phyloP scores from a whole-genome alignment of 805 yeast genomes.

The Cyberlindnera misumaiensis region DNA sequence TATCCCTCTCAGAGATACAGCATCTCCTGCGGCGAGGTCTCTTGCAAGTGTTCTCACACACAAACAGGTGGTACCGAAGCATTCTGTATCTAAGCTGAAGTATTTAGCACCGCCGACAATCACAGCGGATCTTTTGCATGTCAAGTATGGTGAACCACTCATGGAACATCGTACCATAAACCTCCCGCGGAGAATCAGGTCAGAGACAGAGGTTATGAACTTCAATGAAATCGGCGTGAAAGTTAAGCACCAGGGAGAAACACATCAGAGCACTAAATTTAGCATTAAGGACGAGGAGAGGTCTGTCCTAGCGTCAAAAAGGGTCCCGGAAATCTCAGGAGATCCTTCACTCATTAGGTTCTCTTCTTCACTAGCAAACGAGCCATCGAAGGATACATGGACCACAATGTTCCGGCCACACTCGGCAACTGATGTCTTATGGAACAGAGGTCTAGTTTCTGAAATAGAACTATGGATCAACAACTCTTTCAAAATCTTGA shows the following conservation, averaged over 20 bases:
- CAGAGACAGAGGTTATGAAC: background rate
- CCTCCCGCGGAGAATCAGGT: background rate
- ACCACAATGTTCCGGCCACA: slow-evolving; percentile 25
- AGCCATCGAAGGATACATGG: slow-evolving; percentile 21
- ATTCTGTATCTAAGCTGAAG: slow-evolving; percentile 18
- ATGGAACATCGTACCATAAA: slow-evolving; percentile 4
- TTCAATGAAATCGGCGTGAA: slow-evolving; percentile 1
- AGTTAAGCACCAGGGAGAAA: background rate
- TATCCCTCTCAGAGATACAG: background rate
- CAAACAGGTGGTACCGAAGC: slow-evolving; percentile 4
- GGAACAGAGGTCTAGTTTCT: slow-evolving; percentile 18
- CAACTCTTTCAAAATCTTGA: slow-evolving; percentile 28
- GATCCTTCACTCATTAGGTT: slow-evolving; percentile 3
- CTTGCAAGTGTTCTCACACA: slow-evolving; percentile 7
- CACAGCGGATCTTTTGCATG: slow-evolving; percentile 11
- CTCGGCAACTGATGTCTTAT: slow-evolving; percentile 24
- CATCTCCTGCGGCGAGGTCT: slow-evolving; percentile 5
- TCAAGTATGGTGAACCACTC: slow-evolving; percentile 4
- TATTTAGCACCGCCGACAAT: slow-evolving; percentile 11
- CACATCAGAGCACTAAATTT: background rate
- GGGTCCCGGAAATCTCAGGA: slow-evolving; percentile 1
- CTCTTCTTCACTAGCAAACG: background rate
- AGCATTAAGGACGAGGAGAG: slow-evolving; percentile 1
- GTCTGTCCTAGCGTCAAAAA: slow-evolving; percentile 1
- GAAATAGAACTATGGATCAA: slow-evolving; percentile 26